Evolutionary conservation across 2,329 filamentous ascomycete species (phyloP).

Genomic region (Blastomyces gilchristii): DNA sequence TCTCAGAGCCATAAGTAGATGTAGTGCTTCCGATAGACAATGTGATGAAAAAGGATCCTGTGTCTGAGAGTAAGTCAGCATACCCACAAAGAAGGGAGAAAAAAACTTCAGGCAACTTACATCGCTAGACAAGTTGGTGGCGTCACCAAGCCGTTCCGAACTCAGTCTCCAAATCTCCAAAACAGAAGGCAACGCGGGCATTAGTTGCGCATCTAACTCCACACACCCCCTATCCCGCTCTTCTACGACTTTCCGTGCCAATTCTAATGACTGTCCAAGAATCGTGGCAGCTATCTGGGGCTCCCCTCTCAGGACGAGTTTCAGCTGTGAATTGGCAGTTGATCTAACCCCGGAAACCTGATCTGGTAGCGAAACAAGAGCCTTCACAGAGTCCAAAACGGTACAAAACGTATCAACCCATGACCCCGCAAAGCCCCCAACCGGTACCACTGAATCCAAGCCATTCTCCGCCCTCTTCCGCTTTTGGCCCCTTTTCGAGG

Average conservation of each 20-base stretch:
- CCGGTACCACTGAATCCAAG: constrained; percentile 9
- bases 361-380: constrained; percentile 8
- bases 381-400: constrained; percentile 7
- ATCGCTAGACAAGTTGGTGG: constrained; percentile 28
- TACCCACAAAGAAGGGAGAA: not conserved
- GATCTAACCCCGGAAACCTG: constrained; percentile 17
- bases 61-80: not conserved
- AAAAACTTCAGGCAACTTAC: constrained; percentile 16
- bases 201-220: constrained; percentile 20
- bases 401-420: constrained; percentile 11
- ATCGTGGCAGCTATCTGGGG: constrained; percentile 27
- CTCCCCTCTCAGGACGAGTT: constrained; percentile 30
- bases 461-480: constrained; percentile 27
- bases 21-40: constrained; percentile 18
- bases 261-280: constrained; percentile 27
- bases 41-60: constrained; percentile 21
- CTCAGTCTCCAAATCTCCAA: constrained; percentile 32
- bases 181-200: constrained; percentile 26
- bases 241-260: constrained; percentile 17
- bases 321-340: constrained; percentile 28
- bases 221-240: not conserved
- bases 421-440: not conserved
- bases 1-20: constrained; percentile 1
- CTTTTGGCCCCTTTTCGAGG: constrained; percentile 25
- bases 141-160: constrained; percentile 26